phyloP scores from a whole-genome alignment of 2,329 filamentous ascomycete genomes.

The Penicillium brevicompactum region DNA sequence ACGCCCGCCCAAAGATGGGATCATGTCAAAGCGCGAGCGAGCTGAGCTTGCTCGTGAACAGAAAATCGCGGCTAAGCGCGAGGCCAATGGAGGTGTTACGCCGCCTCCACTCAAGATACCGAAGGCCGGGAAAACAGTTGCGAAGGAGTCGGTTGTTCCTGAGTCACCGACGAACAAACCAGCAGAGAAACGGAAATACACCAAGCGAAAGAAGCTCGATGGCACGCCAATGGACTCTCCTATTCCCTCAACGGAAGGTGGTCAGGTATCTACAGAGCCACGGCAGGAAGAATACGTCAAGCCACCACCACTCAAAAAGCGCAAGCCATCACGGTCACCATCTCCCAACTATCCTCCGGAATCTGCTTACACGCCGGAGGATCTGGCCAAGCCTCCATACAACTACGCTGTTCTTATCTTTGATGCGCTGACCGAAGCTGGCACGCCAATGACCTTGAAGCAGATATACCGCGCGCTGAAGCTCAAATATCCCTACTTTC shows the following conservation, averaged over 20 bases:
- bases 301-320: conserved; percentile 49
- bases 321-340: conserved; percentile 59
- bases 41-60: conserved; percentile 56
- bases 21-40: conserved; percentile 67
- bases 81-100: conserved; percentile 50
- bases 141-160: conserved; percentile 35
- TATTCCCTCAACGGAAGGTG: conserved; percentile 46
- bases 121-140: conserved; percentile 35
- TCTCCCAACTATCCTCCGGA: conserved; percentile 63
- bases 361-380: conserved; percentile 62
- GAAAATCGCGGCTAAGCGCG: conserved; percentile 52
- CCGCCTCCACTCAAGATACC: conserved; percentile 38
- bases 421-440: conserved; percentile 61
- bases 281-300: conserved; percentile 46
- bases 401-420: conserved; percentile 68
- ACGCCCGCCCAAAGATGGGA: conserved; percentile 66
- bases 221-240: conserved; percentile 44
- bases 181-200: conserved; percentile 51
- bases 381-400: conserved; percentile 62
- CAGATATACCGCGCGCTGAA: conserved; percentile 68
- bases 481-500: conserved; percentile 63
- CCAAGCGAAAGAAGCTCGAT: conserved; percentile 49
- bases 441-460: conserved; percentile 62
- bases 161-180: conserved; percentile 43
- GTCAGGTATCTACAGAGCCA: conserved; percentile 39